A percentile compares a stretch with the other conserved stretches of the same genome.
Conservation (phyloP, 164 flowering plant genomes). For the Annona squamosa region DNA sequence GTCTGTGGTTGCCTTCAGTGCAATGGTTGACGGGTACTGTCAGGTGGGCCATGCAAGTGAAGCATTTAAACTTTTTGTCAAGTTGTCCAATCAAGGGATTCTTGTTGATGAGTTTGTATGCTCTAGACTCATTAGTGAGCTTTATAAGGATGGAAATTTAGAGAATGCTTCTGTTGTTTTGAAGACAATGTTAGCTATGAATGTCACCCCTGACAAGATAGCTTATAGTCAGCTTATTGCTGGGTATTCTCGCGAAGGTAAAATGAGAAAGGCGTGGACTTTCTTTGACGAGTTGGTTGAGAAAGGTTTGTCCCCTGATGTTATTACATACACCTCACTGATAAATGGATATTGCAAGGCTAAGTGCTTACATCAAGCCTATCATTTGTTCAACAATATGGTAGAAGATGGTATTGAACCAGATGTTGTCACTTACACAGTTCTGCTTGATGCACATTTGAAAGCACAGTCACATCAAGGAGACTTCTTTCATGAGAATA, state of each 20-base stretch:
- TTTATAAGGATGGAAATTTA: conserved; percentile 35
- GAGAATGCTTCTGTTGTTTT: conserved; percentile 36
- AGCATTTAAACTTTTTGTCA: conserved; percentile 43
- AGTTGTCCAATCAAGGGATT: conserved; percentile 26
- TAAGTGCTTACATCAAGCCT: conserved; percentile 44
- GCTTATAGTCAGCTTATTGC: conserved; percentile 43
- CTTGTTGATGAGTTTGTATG: conserved; percentile 25
- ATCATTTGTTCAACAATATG: conserved; percentile 52
- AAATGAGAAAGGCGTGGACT: conserved; percentile 40
- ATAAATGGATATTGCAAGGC: conserved; percentile 55
- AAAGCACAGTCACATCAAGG: conserved; percentile 15
- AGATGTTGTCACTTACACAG: conserved; percentile 63
- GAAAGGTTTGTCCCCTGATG: conserved; percentile 41
- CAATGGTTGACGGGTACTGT: conserved; percentile 69
- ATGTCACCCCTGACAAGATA: conserved; percentile 24
- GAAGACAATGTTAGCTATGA: conserved; percentile 25
- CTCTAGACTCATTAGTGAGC: conserved; percentile 38
- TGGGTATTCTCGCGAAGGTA: conserved; percentile 37
- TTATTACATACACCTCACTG: conserved; percentile 55
- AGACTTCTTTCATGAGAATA: neutral
- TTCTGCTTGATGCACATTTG: conserved; percentile 44
- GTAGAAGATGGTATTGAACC: conserved; percentile 50
- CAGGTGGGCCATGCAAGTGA: conserved; percentile 26
- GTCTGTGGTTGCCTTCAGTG: conserved; percentile 34
- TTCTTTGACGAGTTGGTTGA: conserved; percentile 36